Conservation (phyloP, 2,329 filamentous ascomycete species). For the Penicillium decumbens region DNA sequence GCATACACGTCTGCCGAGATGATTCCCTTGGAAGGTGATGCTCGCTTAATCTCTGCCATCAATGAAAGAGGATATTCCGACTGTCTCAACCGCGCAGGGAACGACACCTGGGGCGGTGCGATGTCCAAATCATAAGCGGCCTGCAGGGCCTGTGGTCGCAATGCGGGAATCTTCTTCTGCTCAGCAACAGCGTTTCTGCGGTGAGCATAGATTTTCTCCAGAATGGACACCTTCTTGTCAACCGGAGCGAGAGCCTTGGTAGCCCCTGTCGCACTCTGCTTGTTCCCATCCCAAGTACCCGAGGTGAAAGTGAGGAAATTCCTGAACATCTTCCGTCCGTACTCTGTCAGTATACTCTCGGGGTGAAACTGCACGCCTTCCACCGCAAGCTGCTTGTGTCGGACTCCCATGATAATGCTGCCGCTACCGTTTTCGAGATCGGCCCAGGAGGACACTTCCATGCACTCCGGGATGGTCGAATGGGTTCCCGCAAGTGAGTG, state of each 20-base stretch:
- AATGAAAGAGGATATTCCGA: slow-evolving; percentile 85
- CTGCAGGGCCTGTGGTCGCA: slow-evolving; percentile 75
- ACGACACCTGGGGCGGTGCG: slow-evolving; percentile 76
- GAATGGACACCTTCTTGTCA: slow-evolving; percentile 71
- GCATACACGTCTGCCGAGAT: slow-evolving; percentile 85
- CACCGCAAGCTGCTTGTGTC: slow-evolving; percentile 85
- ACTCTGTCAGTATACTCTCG: slow-evolving; percentile 89
- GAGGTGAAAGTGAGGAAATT: slow-evolving; percentile 87
- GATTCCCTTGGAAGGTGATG: slow-evolving; percentile 90
- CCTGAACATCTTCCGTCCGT: slow-evolving; percentile 81
- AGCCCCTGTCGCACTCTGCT: slow-evolving; percentile 29
- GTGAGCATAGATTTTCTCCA: slow-evolving; percentile 84
- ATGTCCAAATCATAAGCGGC: slow-evolving; percentile 79
- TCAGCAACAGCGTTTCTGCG: slow-evolving; percentile 69
- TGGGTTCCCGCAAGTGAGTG: slow-evolving; percentile 93
- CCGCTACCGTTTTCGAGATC: slow-evolving; percentile 63
- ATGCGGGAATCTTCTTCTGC: slow-evolving; percentile 82
- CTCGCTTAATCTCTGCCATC: slow-evolving; percentile 96
- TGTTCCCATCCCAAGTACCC: slow-evolving; percentile 86
- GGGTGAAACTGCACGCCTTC: slow-evolving; percentile 98
- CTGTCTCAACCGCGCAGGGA: slow-evolving; percentile 71
- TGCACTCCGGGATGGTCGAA: slow-evolving; percentile 73
- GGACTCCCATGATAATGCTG: slow-evolving; percentile 93
- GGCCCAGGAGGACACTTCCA: slow-evolving; percentile 91
- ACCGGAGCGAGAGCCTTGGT: slow-evolving; percentile 27